phyloP scores from a whole-genome alignment of 1,139 yeast genomes.

The Pichia sp. region DNA sequence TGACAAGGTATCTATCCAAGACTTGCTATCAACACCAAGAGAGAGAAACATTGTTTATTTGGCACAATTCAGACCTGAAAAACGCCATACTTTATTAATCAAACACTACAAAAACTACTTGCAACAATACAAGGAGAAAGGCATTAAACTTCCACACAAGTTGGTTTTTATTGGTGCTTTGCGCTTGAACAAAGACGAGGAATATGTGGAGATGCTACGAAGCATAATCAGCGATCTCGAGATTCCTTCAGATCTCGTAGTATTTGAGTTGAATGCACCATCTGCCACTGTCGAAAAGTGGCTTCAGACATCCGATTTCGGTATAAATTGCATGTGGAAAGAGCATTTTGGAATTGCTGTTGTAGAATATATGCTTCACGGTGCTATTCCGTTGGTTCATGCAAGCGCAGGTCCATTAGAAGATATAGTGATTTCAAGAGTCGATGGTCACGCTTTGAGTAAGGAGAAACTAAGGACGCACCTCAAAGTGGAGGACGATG shows the following conservation, averaged over 20 bases:
- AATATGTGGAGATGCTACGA: constrained; percentile 51
- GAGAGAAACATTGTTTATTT: constrained; percentile 62
- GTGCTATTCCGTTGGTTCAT: constrained; percentile 84
- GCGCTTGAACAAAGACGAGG: constrained; percentile 63
- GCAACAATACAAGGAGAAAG: constrained; percentile 15
- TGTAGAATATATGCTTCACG: constrained; percentile 87
- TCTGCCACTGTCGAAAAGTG: constrained; percentile 57
- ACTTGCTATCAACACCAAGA: constrained; percentile 22
- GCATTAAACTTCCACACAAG: constrained; percentile 31
- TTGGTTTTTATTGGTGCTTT: constrained; percentile 82
- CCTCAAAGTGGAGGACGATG: constrained; percentile 4
- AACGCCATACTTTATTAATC: constrained; percentile 74
- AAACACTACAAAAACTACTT: constrained; percentile 56
- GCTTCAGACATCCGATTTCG: constrained; percentile 62
- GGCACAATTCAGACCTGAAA: constrained; percentile 96
- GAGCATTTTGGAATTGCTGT: constrained; percentile 98
- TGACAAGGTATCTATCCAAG: constrained; percentile 22
- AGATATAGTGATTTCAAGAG: constrained; percentile 68
- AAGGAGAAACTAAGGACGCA: constrained; percentile 11
- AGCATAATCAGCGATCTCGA: constrained; percentile 44
- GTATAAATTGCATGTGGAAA: constrained; percentile 98
- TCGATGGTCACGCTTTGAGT: constrained; percentile 35
- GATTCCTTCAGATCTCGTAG: constrained; percentile 45
- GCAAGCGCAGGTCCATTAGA: constrained; percentile 92
- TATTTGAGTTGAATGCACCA: constrained; percentile 72